Percentiles rank a stretch among this genome's conserved stretches.
phyloP scores from a whole-genome alignment of 495 filamentous ascomycete species.

The Cercophora samala region DNA sequence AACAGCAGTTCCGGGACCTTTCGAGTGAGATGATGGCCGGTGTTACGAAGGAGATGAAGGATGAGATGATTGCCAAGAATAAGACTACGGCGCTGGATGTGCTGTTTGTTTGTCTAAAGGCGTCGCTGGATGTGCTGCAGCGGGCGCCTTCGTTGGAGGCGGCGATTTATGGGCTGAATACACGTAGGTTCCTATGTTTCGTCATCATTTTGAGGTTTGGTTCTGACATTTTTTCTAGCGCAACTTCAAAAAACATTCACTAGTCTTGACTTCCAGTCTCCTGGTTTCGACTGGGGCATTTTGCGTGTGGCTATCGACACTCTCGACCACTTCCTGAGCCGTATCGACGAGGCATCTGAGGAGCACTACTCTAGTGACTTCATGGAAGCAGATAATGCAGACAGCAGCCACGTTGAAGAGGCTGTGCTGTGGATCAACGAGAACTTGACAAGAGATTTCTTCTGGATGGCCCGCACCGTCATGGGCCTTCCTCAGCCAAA shows the following conservation, averaged over 20 bases:
- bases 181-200: conserved; percentile 27
- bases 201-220: neutral
- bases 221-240: conserved; percentile 18
- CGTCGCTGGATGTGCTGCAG: conserved; percentile 41
- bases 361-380: conserved; percentile 35
- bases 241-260: conserved; percentile 46
- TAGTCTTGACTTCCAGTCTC: conserved; percentile 38
- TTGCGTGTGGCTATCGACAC: conserved; percentile 39
- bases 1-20: conserved; percentile 44
- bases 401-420: conserved; percentile 41
- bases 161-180: conserved; percentile 39
- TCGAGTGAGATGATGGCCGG: conserved; percentile 34
- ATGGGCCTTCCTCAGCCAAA: conserved; percentile 25
- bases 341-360: conserved; percentile 39
- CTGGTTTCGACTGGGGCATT: conserved; percentile 43
- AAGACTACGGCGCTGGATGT: conserved; percentile 47
- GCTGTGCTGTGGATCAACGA: conserved; percentile 44
- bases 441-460: conserved; percentile 38
- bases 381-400: conserved; percentile 15
- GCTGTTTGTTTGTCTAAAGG: conserved; percentile 39
- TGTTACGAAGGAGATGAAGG: conserved; percentile 38
- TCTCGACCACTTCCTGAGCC: conserved; percentile 36
- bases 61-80: conserved; percentile 43
- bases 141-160: conserved; percentile 36
- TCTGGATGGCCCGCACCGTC: conserved; percentile 40